Evolutionary conservation across 805 yeast species (phyloP), one percentile per base, ranked within the genome.

Genomic region (Nakazawaea sp.): DNA sequence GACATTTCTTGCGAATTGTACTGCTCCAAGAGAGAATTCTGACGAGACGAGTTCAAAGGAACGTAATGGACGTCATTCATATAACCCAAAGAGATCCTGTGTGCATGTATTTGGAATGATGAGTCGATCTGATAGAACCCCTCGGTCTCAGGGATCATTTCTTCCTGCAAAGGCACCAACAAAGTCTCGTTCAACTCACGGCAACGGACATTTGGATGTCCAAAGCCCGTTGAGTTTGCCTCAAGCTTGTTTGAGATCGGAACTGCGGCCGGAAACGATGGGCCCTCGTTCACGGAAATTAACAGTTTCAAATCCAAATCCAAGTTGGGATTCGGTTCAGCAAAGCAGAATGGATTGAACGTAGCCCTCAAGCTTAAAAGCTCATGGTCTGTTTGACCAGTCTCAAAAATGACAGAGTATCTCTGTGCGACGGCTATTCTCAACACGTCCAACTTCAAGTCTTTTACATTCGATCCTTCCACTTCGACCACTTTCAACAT

Each of bases 381-480:
- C 30, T 35, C 15, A 19, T 29, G n/a, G 10, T 29, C 27, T 2
- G 27, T 27, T 20, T 32, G 33, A 10, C 40, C 35, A 17, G 44
- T 33, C 12, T 31, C 25, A 10, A 50, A 9, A 8, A 50, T 44
- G 12, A 47, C 43, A 4, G 52, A 47, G 27, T 48, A 48, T 12
- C 54, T 33, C 30, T 50, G 52, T 13, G 46, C 49, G 16, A 46
- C 50, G 8, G 50, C 37, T 3, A 50, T 33, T 32, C 42, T 38
- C 3, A 50, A 27, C 19, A 28, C 38, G 31, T 48, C 49, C 15
- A 41, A 30, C 20, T 40, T 37, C 10, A 35, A 20, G 6, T 76
- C 76, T 38, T 71, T 67, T 2, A 76, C 72, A 33, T 65, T 55
- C 10, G 74, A 64, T 20, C 84, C 83, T 49, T 78, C 84, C 25